Evolutionary conservation across 148 eudicot species (phyloP).

Genomic region (Rheum nobile): DNA sequence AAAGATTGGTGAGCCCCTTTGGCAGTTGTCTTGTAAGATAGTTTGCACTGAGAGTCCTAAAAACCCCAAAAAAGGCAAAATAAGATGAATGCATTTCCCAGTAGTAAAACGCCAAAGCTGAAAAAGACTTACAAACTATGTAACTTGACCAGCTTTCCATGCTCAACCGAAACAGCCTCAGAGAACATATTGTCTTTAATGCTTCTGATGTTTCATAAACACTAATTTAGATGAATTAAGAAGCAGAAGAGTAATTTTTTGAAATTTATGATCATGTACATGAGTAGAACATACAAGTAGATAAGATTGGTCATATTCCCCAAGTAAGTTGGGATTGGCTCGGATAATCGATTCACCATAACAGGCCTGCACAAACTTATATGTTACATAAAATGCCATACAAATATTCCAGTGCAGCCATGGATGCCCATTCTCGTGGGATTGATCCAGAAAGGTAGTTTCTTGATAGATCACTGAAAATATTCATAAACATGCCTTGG

Average conservation of each 20-base stretch:
- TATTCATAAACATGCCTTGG: not conserved
- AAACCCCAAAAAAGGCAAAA: not conserved
- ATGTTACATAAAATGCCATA: constrained; percentile 11
- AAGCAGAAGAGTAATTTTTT: not conserved
- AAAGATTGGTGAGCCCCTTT: constrained; percentile 9
- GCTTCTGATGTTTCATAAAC: constrained; percentile 15
- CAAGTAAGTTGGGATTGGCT: constrained; percentile 19
- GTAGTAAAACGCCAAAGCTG: not conserved
- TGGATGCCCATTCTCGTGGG: constrained; percentile 25
- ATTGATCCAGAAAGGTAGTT: constrained; percentile 26
- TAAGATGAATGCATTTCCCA: not conserved
- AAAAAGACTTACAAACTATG: constrained; percentile 14
- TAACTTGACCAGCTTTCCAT: constrained; percentile 22
- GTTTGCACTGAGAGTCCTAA: constrained; percentile 43
- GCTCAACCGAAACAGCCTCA: constrained; percentile 28
- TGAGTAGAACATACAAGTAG: not conserved
- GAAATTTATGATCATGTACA: constrained; percentile 19
- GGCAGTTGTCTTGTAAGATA: constrained; percentile 39
- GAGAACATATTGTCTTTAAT: constrained; percentile 26
- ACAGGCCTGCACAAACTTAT: constrained; percentile 14
- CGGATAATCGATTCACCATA: constrained; percentile 6
- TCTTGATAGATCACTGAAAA: constrained; percentile 24
- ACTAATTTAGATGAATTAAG: not conserved
- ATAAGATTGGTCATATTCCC: constrained; percentile 19
- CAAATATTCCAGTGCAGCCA: constrained; percentile 21